Evolutionary conservation across 331 rosid species (phyloP).

Genomic region (Arachis monticola): DNA sequence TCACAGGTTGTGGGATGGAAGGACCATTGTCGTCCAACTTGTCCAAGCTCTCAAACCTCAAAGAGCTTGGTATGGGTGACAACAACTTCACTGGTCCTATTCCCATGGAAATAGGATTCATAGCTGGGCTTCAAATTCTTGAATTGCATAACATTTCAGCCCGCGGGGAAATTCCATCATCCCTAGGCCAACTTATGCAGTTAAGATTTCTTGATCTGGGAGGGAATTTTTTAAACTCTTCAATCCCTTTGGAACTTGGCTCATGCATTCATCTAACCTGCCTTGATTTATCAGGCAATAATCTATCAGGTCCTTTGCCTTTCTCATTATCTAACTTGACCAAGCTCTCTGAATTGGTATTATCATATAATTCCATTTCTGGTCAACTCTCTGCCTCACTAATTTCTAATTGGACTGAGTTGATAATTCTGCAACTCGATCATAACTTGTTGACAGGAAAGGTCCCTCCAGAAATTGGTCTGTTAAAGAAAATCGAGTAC

Average conservation of each 20-base stretch:
- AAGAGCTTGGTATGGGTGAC: slow-evolving; percentile 47
- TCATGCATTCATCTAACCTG: slow-evolving; percentile 56
- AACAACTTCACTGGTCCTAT: slow-evolving; percentile 57
- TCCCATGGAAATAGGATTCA: slow-evolving; percentile 52
- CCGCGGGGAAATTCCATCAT: slow-evolving; percentile 49
- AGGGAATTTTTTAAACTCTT: slow-evolving; percentile 43
- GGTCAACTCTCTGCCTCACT: slow-evolving; percentile 54
- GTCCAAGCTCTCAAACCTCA: slow-evolving; percentile 60
- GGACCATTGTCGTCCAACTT: slow-evolving; percentile 63
- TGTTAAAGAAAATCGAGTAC: slow-evolving; percentile 35
- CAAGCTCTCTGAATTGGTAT: slow-evolving; percentile 43
- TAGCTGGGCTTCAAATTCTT: slow-evolving; percentile 48
- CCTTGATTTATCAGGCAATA: slow-evolving; percentile 57
- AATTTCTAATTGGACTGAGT: slow-evolving; percentile 57
- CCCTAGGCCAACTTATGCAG: slow-evolving; percentile 54
- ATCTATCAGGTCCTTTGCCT: slow-evolving; percentile 61
- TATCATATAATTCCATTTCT: slow-evolving; percentile 53
- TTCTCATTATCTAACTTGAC: slow-evolving; percentile 52
- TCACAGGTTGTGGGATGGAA: slow-evolving; percentile 48
- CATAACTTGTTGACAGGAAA: slow-evolving; percentile 51
- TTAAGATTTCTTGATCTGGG: slow-evolving; percentile 49
- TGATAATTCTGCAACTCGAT: slow-evolving; percentile 61
- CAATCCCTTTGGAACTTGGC: slow-evolving; percentile 67
- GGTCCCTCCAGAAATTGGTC: slow-evolving; percentile 63
- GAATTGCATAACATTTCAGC: slow-evolving; percentile 48